Conservation (phyloP, 306 rosid species). For the Cyclanthera cordifolia region DNA sequence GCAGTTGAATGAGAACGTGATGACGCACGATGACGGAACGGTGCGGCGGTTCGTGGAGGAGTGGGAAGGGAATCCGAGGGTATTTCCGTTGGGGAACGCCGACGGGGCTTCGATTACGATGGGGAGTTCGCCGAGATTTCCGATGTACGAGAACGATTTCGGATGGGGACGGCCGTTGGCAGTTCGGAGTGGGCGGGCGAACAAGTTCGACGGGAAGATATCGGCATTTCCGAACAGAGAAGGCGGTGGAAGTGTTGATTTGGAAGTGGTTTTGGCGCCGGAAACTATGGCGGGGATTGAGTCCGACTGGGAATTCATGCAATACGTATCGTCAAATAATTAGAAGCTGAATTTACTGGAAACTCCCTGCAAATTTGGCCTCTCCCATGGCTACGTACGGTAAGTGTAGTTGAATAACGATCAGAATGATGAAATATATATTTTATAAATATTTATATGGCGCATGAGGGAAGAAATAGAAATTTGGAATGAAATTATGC, state of each 20-base stretch:
- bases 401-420: too few species aligned
- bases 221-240: constrained; percentile 77
- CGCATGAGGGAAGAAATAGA: too few species aligned
- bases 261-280: constrained; percentile 71
- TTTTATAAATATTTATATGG: neutral
- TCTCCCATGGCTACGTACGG: too few species aligned
- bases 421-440: too few species aligned
- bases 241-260: constrained; percentile 58
- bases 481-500: too few species aligned
- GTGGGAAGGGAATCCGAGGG: constrained; percentile 63
- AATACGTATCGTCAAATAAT: constrained; percentile 31
- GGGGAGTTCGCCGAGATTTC: constrained; percentile 94
- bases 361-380: neutral
- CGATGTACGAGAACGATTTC: constrained; percentile 62
- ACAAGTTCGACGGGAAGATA: constrained; percentile 46
- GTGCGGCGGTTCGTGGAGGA: constrained; percentile 51
- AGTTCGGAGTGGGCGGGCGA: constrained; percentile 64
- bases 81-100: constrained; percentile 72
- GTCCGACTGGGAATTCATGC: constrained; percentile 71
- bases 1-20: constrained; percentile 52
- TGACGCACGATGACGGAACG: constrained; percentile 39
- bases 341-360: neutral
- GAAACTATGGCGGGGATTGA: constrained; percentile 60
- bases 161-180: constrained; percentile 85
- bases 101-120: constrained; percentile 76